Conservation (phyloP, 148 eudicot species). For the Nyssa sinensis region DNA sequence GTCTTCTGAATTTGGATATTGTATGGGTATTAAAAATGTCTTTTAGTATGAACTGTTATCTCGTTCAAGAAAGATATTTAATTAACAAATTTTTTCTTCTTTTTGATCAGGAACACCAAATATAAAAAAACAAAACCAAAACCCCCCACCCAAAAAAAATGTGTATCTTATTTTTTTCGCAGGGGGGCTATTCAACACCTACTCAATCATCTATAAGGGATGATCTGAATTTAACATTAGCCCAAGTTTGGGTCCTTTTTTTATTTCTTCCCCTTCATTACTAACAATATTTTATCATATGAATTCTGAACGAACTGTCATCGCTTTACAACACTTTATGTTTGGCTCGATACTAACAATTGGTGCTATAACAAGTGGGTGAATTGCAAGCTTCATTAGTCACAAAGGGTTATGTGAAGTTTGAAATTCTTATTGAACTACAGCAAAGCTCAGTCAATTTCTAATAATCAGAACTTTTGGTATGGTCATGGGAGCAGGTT, state of each 20-base stretch:
- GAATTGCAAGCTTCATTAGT: constrained; percentile 56
- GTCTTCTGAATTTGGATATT: constrained; percentile 78
- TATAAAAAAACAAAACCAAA: neutral
- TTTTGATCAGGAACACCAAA: constrained; percentile 9
- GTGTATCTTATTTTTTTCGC: constrained; percentile 34
- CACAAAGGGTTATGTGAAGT: constrained; percentile 60
- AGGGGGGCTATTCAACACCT: constrained; percentile 89
- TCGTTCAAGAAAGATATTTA: neutral
- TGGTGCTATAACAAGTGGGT: constrained; percentile 78
- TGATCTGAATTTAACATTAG: constrained; percentile 59
- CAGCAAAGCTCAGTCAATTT: neutral
- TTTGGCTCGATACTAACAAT: constrained; percentile 79
- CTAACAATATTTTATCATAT: neutral
- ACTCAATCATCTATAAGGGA: constrained; percentile 68
- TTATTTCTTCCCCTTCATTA: neutral
- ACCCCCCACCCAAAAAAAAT: neutral
- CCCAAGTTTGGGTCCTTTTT: constrained; percentile 37
- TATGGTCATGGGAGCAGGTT: constrained; percentile 39
- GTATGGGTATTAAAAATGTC: constrained; percentile 48
- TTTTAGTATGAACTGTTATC: neutral
- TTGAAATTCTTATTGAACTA: neutral
- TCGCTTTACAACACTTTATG: constrained; percentile 52
- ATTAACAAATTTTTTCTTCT: neutral
- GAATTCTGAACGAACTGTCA: neutral
- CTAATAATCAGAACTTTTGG: neutral